phyloP scores from a whole-genome alignment of 495 filamentous ascomycete genomes.

The Penicillium argentinense region DNA sequence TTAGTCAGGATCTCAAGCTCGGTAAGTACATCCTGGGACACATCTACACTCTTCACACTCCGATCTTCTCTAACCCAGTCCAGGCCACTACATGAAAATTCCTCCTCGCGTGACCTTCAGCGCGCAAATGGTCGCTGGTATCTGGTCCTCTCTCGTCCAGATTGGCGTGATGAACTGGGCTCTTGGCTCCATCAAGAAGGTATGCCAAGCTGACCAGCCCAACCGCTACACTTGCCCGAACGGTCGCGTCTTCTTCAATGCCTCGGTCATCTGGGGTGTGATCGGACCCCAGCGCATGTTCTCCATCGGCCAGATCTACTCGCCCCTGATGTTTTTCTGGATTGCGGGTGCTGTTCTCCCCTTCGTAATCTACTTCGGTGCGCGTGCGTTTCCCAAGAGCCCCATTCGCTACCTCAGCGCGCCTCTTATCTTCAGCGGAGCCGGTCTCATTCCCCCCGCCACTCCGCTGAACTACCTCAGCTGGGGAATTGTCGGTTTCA shows the following conservation, averaged over 20 bases:
- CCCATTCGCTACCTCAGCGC: conserved; percentile 44
- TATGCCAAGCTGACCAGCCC: conserved; percentile 51
- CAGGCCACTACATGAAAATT: conserved; percentile 67
- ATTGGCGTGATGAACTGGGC: conserved; percentile 62
- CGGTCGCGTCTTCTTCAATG: conserved; percentile 60
- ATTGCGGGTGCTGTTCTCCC: conserved; percentile 49
- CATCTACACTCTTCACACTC: too few relatives aligned
- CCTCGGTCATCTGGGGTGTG: conserved; percentile 55
- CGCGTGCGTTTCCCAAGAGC: conserved; percentile 43
- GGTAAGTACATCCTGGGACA: conserved; percentile 21
- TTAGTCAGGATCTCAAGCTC: conserved; percentile 52
- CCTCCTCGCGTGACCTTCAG: conserved; percentile 59
- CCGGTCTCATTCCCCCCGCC: conserved; percentile 48
- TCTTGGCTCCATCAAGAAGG: conserved; percentile 50
- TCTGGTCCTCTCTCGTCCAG: conserved; percentile 61
- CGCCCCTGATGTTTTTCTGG: conserved; percentile 49
- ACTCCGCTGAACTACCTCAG: conserved; percentile 55
- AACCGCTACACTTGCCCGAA: conserved; percentile 61
- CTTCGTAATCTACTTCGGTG: conserved; percentile 44
- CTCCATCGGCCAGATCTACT: conserved; percentile 48
- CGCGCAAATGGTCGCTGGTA: conserved; percentile 53
- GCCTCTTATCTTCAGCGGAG: conserved; percentile 50
- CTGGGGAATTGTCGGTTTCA: conserved; percentile 66
- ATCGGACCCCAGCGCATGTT: conserved; percentile 55
- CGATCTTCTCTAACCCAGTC: neutral